A percentile compares a stretch with the other conserved stretches of the same genome.
Evolutionary conservation across 495 filamentous ascomycete species (phyloP).

Genomic region (Penicillium bialowiezense): DNA sequence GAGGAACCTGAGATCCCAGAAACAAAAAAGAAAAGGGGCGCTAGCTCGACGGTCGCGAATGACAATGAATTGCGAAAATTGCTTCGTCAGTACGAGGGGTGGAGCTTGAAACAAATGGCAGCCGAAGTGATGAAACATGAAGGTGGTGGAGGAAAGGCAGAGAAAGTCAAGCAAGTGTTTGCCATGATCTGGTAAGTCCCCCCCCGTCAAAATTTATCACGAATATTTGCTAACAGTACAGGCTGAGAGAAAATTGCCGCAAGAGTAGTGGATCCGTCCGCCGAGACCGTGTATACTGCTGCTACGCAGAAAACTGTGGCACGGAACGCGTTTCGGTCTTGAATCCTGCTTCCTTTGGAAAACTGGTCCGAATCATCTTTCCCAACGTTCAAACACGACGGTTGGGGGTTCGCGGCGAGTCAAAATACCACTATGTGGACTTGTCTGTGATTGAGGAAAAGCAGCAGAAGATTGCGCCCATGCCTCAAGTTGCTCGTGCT

Average conservation of each 20-base stretch:
- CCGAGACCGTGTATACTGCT: constrained; percentile 86
- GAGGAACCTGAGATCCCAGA: constrained; percentile 68
- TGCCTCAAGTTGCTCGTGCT: constrained; percentile 23
- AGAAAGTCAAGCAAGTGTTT: constrained; percentile 94
- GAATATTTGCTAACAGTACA: constrained; percentile 31
- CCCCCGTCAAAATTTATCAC: too few species aligned
- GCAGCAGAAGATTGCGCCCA: constrained; percentile 35
- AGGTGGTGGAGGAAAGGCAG: constrained; percentile 71
- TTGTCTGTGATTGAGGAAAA: constrained; percentile 63
- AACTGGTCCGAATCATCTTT: constrained; percentile 93
- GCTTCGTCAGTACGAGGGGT: constrained; percentile 70
- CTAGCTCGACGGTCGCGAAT: constrained; percentile 75
- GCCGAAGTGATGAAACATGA: constrained; percentile 70
- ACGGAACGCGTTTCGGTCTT: constrained; percentile 88
- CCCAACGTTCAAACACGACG: constrained; percentile 89
- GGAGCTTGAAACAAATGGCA: constrained; percentile 78
- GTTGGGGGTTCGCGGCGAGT: constrained; percentile 90
- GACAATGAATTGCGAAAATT: constrained; percentile 89
- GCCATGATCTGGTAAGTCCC: constrained; percentile 95
- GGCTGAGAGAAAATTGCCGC: constrained; percentile 80
- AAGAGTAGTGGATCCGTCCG: constrained; percentile 82
- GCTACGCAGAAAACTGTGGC: constrained; percentile 85
- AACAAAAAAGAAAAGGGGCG: constrained; percentile 62
- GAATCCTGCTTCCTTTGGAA: constrained; percentile 96
- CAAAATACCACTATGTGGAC: constrained; percentile 97